Conservation (phyloP, 2,329 filamentous ascomycete species). For the Claviceps arundinis region DNA sequence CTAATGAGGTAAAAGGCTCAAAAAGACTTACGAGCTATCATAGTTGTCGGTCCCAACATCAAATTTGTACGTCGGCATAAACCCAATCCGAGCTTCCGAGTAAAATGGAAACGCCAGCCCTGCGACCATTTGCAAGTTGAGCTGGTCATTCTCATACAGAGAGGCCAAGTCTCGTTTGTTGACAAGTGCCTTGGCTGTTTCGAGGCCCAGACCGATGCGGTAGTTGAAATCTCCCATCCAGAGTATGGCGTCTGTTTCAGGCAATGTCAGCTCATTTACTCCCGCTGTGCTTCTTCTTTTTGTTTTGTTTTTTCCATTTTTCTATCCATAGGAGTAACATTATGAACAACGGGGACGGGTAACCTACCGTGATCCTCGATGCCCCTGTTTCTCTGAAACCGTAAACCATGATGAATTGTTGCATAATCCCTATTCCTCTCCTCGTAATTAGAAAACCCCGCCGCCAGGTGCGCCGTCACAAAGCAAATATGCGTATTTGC, state of each 20-base stretch:
- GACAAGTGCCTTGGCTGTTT: conserved; percentile 63
- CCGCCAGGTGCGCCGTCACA: conserved; percentile 90
- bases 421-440: conserved; percentile 88
- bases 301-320: too few relatives aligned
- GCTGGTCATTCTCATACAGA: conserved; percentile 84
- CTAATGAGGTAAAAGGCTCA: neutral
- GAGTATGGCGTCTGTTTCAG: conserved; percentile 53
- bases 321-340: too few relatives aligned
- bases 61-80: conserved; percentile 92
- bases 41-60: conserved; percentile 80
- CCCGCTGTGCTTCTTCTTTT: too few relatives aligned
- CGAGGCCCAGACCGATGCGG: conserved; percentile 72
- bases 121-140: conserved; percentile 93
- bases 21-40: conserved; percentile 62
- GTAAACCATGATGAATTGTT: conserved; percentile 73
- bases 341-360: neutral
- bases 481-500: conserved; percentile 89
- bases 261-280: neutral
- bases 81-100: conserved; percentile 76
- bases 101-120: conserved; percentile 85
- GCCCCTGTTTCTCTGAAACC: conserved; percentile 79
- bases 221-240: conserved; percentile 99
- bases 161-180: conserved; percentile 59
- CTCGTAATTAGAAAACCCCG: conserved; percentile 92
- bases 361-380: conserved; percentile 74